Base-by-base conservation (phyloP, 2,329 filamentous ascomycete species). In the Aspergillus brasiliensis region DNA sequence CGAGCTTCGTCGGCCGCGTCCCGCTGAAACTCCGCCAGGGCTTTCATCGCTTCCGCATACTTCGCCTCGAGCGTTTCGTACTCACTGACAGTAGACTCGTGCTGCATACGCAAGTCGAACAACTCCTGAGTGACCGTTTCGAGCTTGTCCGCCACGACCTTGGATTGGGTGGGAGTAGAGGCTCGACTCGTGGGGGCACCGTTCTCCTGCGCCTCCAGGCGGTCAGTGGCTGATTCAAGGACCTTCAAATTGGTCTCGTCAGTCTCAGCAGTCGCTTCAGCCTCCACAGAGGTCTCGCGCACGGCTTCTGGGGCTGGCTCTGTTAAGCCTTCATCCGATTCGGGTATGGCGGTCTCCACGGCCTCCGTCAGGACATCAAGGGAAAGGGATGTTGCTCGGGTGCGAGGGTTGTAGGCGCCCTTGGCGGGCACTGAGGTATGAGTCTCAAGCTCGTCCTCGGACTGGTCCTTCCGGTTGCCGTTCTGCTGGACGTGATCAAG, bases 81-180 rank as follows among this genome's bases (percentile, higher is more conserved):
- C 60, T 98, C 92, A 64, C 84, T 88, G 17, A 96, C 73, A 0
- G 92, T 94, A 8, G 84, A 82, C 74, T 98, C 94, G 69, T 99
- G 95, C 76, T 97, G 92, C 42, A 96, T 88, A 15, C 91, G 90
- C 54, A 99, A 85, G 68, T 95, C 91, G 59, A 97, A 86, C 2
- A 99, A 87, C 77, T 99, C 95, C 73, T 96, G 92, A 0, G 90
- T 95, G 42, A 98, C 90, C 40, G 84, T 89, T 70, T 98, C 94
- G 13, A 98, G 85, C 78, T 98, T 97, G 73, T 98, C 94, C 6
- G 91, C 90, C 56, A 97, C 91, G 69, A 92, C 92, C 65, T 89
- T 90, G 47, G 87, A 89, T 74, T 97, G 93, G 0, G 91, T 90
- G 13, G 91, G 88, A 71, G 86, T 95, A 62, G 86, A 81, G 1